These are phyloP conservation scores for Cercospora brassicicola DNA, from an alignment of 2,329 filamentous ascomycete genomes.

Conservation along the genomic window DNA sequence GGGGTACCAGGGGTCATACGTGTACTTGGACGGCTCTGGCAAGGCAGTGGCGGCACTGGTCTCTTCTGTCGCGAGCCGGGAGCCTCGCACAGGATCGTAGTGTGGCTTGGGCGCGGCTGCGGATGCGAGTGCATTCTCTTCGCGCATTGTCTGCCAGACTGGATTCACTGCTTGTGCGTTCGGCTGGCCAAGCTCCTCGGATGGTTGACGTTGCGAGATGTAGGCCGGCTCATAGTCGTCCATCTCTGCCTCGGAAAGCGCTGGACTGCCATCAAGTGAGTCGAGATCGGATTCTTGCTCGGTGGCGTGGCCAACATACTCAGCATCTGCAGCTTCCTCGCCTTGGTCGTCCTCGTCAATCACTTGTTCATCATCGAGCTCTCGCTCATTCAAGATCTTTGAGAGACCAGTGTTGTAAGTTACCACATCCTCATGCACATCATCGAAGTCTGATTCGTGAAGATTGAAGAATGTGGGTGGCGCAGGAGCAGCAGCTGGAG, in stretches of 20 bases:
- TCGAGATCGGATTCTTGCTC: constrained; percentile 1
- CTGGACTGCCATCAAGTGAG: constrained; percentile 12
- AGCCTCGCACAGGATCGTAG: constrained; percentile 34
- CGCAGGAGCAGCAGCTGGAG: not conserved
- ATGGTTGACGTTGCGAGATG: constrained; percentile 17
- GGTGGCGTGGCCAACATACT: constrained; percentile 20
- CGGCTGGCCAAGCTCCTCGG: constrained; percentile 20
- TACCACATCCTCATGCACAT: not conserved
- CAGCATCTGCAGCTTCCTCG: constrained; percentile 10
- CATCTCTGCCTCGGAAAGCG: constrained; percentile 7
- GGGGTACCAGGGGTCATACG: constrained; percentile 21
- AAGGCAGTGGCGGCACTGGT: not conserved
- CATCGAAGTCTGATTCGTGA: constrained; percentile 6
- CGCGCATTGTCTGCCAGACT: not conserved
- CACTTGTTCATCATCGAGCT: constrained; percentile 10
- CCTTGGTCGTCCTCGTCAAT: constrained; percentile 15
- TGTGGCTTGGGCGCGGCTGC: constrained; percentile 17
- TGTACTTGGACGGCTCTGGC: constrained; percentile 17
- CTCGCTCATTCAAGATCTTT: constrained; percentile 28
- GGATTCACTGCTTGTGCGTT: not conserved
- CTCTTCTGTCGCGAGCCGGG: constrained; percentile 17
- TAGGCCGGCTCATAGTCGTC: constrained; percentile 7
- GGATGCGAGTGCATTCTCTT: not conserved
- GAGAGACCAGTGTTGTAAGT: constrained; percentile 16
- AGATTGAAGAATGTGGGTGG: not conserved